These are phyloP conservation scores for Vickermania spadyakhi DNA, from an alignment of 208 protist species.

Conservation along the genomic window DNA sequence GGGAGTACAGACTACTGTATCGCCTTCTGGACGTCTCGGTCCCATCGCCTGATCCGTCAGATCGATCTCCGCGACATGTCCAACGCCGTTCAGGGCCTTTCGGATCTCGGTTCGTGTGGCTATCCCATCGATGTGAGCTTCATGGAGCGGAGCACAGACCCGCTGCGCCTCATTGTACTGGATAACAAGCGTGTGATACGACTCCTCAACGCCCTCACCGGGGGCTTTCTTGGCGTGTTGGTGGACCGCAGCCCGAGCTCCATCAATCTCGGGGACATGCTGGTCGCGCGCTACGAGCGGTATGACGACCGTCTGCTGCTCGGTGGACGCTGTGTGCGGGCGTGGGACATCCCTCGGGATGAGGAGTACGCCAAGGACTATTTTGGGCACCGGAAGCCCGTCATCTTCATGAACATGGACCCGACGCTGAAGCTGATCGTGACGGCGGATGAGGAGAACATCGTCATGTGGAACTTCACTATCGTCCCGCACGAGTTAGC, in stretches of 20 bases:
- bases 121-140: conserved; percentile 73
- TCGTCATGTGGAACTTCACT: conserved; percentile 56
- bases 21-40: conserved; percentile 53
- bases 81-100: conserved; percentile 7
- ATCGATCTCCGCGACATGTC: conserved; percentile 48
- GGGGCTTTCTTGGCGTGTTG: conserved; percentile 26
- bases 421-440: conserved; percentile 30
- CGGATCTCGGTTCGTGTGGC: conserved; percentile 28
- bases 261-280: conserved; percentile 33
- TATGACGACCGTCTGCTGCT: conserved; percentile 58
- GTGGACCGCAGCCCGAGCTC: conserved; percentile 33
- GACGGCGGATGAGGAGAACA: conserved; percentile 61
- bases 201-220: conserved; percentile 54
- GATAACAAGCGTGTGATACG: conserved; percentile 64
- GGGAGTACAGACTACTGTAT: conserved; percentile 65
- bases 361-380: conserved; percentile 43
- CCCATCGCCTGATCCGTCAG: conserved; percentile 28
- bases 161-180: conserved; percentile 49
- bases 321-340: conserved; percentile 47
- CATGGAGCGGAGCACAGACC: conserved; percentile 27
- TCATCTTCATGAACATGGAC: conserved; percentile 49
- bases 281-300: conserved; percentile 59
- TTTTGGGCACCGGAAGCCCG: conserved; percentile 42
- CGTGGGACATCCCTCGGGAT: conserved; percentile 42
- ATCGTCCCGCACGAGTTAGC: conserved; percentile 6